Conservation (phyloP, 2,329 filamentous ascomycete species). For the Neofusicoccum ribis region DNA sequence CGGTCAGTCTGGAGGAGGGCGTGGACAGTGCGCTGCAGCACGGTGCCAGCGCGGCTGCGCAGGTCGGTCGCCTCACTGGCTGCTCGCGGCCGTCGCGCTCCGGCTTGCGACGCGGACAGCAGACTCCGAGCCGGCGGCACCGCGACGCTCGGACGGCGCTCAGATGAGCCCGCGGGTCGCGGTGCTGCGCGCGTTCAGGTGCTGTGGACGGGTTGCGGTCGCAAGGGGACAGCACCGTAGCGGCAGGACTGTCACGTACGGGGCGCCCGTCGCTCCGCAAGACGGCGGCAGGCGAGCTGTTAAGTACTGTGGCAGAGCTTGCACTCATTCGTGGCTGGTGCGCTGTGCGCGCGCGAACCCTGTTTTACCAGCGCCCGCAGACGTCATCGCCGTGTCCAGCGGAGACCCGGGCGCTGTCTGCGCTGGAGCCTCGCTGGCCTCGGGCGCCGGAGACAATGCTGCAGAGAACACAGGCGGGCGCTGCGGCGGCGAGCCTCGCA, state of each 20-base stretch:
- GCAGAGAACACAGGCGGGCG: too few species aligned
- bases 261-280: neutral
- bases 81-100: constrained; percentile 1
- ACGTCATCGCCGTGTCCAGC: neutral
- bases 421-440: neutral
- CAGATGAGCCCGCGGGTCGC: constrained; percentile 24
- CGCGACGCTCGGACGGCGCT: constrained; percentile 6
- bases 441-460: too few species aligned
- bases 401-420: neutral
- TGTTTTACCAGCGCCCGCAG: neutral
- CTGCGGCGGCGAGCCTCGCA: neutral
- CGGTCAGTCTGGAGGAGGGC: constrained; percentile 36
- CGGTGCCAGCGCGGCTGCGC: constrained; percentile 22
- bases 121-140: neutral
- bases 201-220: constrained; percentile 25
- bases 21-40: constrained; percentile 36
- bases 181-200: constrained; percentile 25
- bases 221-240: constrained; percentile 40
- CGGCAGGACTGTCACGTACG: constrained; percentile 17
- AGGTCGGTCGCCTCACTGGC: neutral
- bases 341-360: neutral
- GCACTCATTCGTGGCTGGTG: neutral
- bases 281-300: neutral
- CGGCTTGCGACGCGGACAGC: constrained; percentile 10
- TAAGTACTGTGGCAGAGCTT: constrained; percentile 1